Percentiles rank a stretch among this genome's conserved stretches.
Conservation (phyloP, 2,329 filamentous ascomycete genomes). For the Fusarium bactridioides region DNA sequence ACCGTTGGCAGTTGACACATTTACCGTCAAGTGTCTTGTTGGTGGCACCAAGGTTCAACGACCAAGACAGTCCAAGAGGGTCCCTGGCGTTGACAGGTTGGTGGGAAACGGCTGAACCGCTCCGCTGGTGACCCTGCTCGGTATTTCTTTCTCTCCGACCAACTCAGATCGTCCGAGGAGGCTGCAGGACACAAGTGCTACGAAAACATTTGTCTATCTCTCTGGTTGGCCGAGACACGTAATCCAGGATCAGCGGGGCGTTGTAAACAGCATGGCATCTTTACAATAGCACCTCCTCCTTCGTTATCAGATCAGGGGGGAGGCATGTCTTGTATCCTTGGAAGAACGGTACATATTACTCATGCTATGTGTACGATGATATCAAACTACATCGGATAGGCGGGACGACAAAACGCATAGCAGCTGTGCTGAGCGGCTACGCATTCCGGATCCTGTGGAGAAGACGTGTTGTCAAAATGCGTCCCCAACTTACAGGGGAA, state of each 20-base stretch:
- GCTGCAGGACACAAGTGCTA: background rate
- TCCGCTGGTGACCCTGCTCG: constrained; percentile 17
- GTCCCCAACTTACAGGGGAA: background rate
- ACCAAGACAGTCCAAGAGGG: constrained; percentile 11
- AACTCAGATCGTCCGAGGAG: background rate
- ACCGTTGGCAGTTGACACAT: constrained; percentile 18
- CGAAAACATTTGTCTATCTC: background rate
- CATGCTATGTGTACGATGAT: constrained; percentile 12
- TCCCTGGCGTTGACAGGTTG: constrained; percentile 3
- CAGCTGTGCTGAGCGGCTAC: background rate
- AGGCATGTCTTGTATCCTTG: constrained; percentile 1
- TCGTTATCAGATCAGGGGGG: background rate
- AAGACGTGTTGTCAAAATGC: background rate
- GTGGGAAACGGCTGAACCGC: constrained; percentile 25
- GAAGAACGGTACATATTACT: constrained; percentile 1
- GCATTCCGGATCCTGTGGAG: background rate
- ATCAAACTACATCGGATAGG: background rate
- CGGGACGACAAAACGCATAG: constrained; percentile 3
- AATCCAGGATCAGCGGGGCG: constrained; percentile 12
- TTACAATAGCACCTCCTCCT: background rate
- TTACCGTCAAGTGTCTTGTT: constrained; percentile 8
- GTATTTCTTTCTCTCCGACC: constrained; percentile 16
- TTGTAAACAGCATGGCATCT: background rate
- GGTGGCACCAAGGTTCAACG: constrained; percentile 15
- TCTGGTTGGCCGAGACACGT: constrained; percentile 14